phyloP scores from a whole-genome alignment of 768 basidiomycete genomes.

The Amanita phalloides region DNA sequence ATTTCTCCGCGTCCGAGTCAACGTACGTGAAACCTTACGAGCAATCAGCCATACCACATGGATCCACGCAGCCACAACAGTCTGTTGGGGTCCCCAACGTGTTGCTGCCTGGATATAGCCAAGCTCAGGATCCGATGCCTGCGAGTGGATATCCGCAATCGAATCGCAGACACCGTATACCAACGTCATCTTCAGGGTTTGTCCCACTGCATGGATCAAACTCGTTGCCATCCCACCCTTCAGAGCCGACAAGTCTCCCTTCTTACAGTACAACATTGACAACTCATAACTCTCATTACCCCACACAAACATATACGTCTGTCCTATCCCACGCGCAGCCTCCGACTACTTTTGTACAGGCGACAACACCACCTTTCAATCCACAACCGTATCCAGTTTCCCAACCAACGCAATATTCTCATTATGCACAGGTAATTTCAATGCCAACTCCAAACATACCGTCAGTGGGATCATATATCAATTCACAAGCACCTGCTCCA shows the following conservation, averaged over 20 bases:
- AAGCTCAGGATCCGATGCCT: conserved; percentile 22
- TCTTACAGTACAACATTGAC: conserved; percentile 31
- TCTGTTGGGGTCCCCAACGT: background rate
- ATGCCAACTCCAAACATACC: conserved; percentile 1
- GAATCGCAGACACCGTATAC: conserved; percentile 47
- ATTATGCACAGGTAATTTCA: background rate
- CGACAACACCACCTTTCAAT: conserved; percentile 3
- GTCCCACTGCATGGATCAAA: conserved; percentile 39
- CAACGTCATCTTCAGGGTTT: conserved; percentile 60
- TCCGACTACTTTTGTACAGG: conserved; percentile 10
- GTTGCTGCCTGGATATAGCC: conserved; percentile 17
- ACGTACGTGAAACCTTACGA: conserved; percentile 28
- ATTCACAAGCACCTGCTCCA: conserved; percentile 20
- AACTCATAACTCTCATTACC: conserved; percentile 22
- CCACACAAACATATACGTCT: conserved; percentile 11
- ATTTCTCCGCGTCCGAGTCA: conserved; percentile 24
- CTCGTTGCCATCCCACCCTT: conserved; percentile 23
- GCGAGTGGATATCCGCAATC: conserved; percentile 25
- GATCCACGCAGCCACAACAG: conserved; percentile 12
- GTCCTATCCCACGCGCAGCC: conserved; percentile 13
- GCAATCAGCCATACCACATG: conserved; percentile 22
- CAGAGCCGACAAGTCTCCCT: conserved; percentile 24
- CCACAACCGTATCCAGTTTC: conserved; percentile 14
- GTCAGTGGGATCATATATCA: background rate
- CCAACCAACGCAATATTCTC: background rate